These are phyloP conservation scores for Brasenia schreberi DNA, from an alignment of 164 flowering plant genomes.

Conservation along the genomic window DNA sequence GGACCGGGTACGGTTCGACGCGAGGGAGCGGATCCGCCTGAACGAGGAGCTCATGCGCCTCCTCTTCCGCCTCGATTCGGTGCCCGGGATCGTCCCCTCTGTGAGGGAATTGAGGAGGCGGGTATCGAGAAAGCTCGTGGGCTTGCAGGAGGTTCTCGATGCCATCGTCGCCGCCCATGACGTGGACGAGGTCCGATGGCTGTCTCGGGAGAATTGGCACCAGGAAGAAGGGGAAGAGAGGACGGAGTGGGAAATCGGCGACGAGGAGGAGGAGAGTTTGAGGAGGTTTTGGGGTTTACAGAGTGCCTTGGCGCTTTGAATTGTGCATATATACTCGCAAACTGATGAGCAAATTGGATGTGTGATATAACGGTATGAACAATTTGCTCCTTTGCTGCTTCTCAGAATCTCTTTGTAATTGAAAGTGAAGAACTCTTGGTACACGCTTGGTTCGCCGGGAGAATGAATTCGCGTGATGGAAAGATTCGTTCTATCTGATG, in stretches of 20 bases:
- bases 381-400: too few relatives aligned
- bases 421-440: too few relatives aligned
- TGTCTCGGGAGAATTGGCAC: too few relatives aligned
- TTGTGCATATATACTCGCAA: too few relatives aligned
- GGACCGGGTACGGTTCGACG: slow-evolving; percentile 48
- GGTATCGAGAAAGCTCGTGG: slow-evolving; percentile 73
- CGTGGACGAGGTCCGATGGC: neutral
- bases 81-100: slow-evolving; percentile 50
- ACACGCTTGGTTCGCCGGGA: too few relatives aligned
- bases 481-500: too few relatives aligned
- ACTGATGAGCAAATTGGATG: too few relatives aligned
- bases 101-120: slow-evolving; percentile 65
- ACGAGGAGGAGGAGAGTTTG: slow-evolving; percentile 8
- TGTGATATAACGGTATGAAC: too few relatives aligned
- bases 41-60: slow-evolving; percentile 73
- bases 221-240: too few relatives aligned
- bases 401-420: too few relatives aligned
- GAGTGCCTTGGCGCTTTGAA: neutral
- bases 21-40: slow-evolving; percentile 42
- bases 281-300: slow-evolving; percentile 4
- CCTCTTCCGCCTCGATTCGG: slow-evolving; percentile 61
- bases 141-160: slow-evolving; percentile 75
- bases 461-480: too few relatives aligned
- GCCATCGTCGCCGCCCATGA: slow-evolving; percentile 17
- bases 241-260: neutral